Percentiles rank a stretch among this genome's conserved stretches.
These are phyloP conservation scores for Leishmania guyanensis DNA, from an alignment of 208 protist species.

Conservation along the genomic window DNA sequence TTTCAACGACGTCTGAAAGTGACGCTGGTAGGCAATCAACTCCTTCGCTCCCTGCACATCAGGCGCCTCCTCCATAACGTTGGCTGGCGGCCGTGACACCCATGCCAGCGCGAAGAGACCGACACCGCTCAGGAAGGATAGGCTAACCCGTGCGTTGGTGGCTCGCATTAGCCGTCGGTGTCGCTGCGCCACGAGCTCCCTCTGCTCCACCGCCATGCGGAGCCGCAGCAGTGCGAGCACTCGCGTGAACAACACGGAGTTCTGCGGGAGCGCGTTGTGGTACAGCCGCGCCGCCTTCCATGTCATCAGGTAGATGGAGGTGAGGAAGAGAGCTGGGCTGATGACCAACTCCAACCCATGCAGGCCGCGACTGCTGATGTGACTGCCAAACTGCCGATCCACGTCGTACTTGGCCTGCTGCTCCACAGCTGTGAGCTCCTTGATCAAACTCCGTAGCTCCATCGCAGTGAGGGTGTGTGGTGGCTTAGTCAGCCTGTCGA, in stretches of 20 bases:
- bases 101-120: constrained; percentile 46
- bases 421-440: constrained; percentile 62
- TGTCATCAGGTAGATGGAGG: constrained; percentile 69
- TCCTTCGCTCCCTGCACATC: constrained; percentile 58
- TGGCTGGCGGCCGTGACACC: constrained; percentile 43
- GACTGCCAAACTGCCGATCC: constrained; percentile 49
- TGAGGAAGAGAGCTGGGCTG: constrained; percentile 60
- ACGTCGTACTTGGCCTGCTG: constrained; percentile 65
- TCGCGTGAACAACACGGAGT: constrained; percentile 62
- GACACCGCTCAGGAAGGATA: constrained; percentile 57
- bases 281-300: constrained; percentile 75
- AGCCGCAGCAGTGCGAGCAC: constrained; percentile 40
- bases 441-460: constrained; percentile 55
- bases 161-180: constrained; percentile 71
- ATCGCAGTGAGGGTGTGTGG: constrained; percentile 36
- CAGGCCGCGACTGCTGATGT: constrained; percentile 51
- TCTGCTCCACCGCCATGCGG: constrained; percentile 40
- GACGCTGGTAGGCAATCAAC: constrained; percentile 63
- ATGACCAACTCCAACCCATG: constrained; percentile 66
- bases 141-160: constrained; percentile 65
- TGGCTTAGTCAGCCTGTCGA: constrained; percentile 44
- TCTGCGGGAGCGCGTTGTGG: constrained; percentile 52
- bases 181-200: constrained; percentile 62
- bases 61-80: constrained; percentile 59
- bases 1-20: constrained; percentile 55